A percentile compares a stretch with the other conserved stretches of the same genome.
phyloP scores from a whole-genome alignment of 805 yeast genomes.

The Candida tallmaniae region DNA sequence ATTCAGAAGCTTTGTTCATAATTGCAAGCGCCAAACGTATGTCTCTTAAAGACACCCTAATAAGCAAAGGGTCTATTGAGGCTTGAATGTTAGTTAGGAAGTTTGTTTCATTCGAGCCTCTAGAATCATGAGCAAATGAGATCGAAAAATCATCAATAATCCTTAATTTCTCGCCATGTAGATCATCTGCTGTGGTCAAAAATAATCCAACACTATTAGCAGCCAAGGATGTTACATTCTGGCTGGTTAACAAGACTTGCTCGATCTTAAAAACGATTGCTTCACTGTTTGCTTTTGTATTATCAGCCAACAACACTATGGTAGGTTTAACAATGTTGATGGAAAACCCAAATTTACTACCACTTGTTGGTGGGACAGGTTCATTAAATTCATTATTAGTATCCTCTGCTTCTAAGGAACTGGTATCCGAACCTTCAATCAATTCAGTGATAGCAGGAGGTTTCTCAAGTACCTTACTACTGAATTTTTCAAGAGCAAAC shows the following conservation, averaged over 20 bases:
- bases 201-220: conserved; percentile 84
- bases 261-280: conserved; percentile 89
- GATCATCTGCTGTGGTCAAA: conserved; percentile 66
- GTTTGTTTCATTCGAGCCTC: conserved; percentile 57
- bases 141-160: conserved; percentile 87
- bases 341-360: conserved; percentile 41
- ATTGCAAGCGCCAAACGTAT: conserved; percentile 74
- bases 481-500: conserved; percentile 65
- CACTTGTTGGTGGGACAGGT: background rate
- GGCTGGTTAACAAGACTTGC: conserved; percentile 67
- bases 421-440: conserved; percentile 9
- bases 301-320: conserved; percentile 74
- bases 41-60: conserved; percentile 84
- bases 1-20: conserved; percentile 63
- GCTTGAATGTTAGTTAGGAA: conserved; percentile 61
- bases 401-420: conserved; percentile 2
- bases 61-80: conserved; percentile 71
- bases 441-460: conserved; percentile 14
- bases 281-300: conserved; percentile 63
- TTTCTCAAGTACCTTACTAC: conserved; percentile 44
- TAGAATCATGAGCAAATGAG: conserved; percentile 65
- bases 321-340: conserved; percentile 75
- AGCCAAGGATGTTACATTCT: conserved; percentile 59
- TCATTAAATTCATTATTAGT: background rate
- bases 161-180: conserved; percentile 59